Evolutionary conservation across 257 asterid species (phyloP).

Genomic region (Solanum microdontum): DNA sequence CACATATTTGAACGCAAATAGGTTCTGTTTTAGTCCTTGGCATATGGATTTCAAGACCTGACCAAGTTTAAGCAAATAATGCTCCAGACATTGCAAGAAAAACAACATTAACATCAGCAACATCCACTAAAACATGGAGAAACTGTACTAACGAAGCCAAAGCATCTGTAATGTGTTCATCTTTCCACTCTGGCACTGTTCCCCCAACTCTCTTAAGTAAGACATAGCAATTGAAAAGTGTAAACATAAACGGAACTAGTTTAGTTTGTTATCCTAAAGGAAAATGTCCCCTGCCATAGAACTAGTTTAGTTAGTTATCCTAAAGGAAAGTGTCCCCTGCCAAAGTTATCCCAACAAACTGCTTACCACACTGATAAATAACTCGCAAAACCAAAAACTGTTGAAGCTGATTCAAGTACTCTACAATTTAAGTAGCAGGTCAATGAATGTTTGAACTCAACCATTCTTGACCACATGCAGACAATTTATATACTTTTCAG

Average conservation of each 20-base stretch:
- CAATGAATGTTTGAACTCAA: not conserved
- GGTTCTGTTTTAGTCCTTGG: not conserved
- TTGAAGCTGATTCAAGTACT: not conserved
- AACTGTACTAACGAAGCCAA: not conserved
- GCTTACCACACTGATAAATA: not conserved
- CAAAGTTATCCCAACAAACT: not conserved
- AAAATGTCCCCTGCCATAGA: not conserved
- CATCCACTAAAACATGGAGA: not conserved
- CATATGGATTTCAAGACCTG: not conserved
- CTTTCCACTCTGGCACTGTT: not conserved
- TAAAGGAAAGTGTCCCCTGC: not conserved
- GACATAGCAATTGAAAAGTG: not conserved
- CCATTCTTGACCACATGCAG: not conserved
- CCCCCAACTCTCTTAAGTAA: not conserved
- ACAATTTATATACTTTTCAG: not conserved
- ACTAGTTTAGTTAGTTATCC: not conserved
- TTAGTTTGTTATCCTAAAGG: not conserved
- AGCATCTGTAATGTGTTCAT: not conserved
- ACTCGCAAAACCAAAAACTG: not conserved
- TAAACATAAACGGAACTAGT: not conserved
- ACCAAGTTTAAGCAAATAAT: not conserved
- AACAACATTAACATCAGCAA: not conserved
- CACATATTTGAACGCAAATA: not conserved
- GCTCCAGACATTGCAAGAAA: not conserved
- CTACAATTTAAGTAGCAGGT: not conserved